Evolutionary conservation across 202 grass and related monocot species (phyloP).

Genomic region (Carex sylvatica): DNA sequence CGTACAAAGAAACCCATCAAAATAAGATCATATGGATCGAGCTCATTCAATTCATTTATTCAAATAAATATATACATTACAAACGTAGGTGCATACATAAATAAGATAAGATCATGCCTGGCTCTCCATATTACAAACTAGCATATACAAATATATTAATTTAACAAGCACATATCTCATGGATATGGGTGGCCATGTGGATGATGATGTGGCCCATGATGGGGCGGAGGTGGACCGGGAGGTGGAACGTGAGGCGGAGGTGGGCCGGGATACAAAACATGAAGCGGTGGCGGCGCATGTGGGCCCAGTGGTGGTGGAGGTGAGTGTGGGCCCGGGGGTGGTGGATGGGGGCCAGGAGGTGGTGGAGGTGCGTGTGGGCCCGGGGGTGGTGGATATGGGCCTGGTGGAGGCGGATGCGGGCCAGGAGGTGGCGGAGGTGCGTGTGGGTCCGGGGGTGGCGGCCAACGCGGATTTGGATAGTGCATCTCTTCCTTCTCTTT

Average conservation of each 20-base stretch:
- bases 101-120: not conserved
- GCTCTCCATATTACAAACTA: not conserved
- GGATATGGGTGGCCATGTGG: constrained; percentile 61
- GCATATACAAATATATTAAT: constrained; percentile 30
- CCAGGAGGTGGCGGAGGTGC: constrained; percentile 17
- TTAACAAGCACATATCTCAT: constrained; percentile 59
- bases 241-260: constrained; percentile 45
- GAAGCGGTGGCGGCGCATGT: constrained; percentile 41
- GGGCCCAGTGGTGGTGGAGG: constrained; percentile 31
- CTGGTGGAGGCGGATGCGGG: constrained; percentile 17
- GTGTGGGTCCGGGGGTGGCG: constrained; percentile 16
- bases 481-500: constrained; percentile 14
- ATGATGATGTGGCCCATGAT: constrained; percentile 56
- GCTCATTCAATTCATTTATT: constrained; percentile 6
- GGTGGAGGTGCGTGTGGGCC: constrained; percentile 27
- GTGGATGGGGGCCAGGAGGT: constrained; percentile 14
- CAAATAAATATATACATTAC: not conserved
- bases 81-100: not conserved
- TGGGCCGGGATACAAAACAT: constrained; percentile 21
- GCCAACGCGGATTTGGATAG: not conserved
- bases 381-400: not conserved
- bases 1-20: not conserved
- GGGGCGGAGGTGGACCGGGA: constrained; percentile 49
- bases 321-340: constrained; percentile 1
- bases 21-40: not conserved